phyloP scores from a whole-genome alignment of 2,329 filamentous ascomycete genomes.

The Paecilomyces fulvus region DNA sequence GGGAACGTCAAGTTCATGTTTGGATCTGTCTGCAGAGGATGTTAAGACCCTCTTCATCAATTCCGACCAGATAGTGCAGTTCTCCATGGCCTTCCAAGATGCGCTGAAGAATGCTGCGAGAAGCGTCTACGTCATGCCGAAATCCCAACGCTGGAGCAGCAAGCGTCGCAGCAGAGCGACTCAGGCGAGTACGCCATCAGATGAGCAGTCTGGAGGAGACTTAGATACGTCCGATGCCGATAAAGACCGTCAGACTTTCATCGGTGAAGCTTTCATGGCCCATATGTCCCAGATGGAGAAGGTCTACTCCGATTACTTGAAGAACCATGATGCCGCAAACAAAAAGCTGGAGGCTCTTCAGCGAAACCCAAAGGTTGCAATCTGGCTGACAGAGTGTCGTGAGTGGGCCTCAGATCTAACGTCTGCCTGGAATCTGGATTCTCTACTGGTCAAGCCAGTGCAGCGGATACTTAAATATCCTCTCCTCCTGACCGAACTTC shows the following conservation, averaged over 20 bases:
- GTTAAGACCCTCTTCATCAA: constrained; percentile 89
- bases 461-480: constrained; percentile 93
- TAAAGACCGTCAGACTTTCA: constrained; percentile 49
- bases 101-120: constrained; percentile 71
- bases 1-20: constrained; percentile 74
- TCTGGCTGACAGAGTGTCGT: constrained; percentile 92
- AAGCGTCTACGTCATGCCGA: constrained; percentile 65
- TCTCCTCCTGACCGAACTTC: constrained; percentile 69
- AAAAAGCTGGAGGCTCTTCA: constrained; percentile 47
- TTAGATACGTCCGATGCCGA: constrained; percentile 39
- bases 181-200: constrained; percentile 19
- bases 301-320: constrained; percentile 56
- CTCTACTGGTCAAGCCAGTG: constrained; percentile 92
- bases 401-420: constrained; percentile 88
- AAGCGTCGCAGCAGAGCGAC: constrained; percentile 42
- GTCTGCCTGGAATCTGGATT: constrained; percentile 88
- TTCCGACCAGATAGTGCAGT: constrained; percentile 78
- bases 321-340: constrained; percentile 57
- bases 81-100: constrained; percentile 71
- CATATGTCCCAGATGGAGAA: constrained; percentile 53
- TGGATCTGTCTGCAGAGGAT: constrained; percentile 71
- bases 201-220: constrained; percentile 18
- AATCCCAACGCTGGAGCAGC: constrained; percentile 45
- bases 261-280: constrained; percentile 52
- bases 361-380: constrained; percentile 50